Evolutionary conservation across 108 stramenopile species (phyloP), one percentile per base, ranked within the genome.

Genomic region (Skeletonema costatum): DNA sequence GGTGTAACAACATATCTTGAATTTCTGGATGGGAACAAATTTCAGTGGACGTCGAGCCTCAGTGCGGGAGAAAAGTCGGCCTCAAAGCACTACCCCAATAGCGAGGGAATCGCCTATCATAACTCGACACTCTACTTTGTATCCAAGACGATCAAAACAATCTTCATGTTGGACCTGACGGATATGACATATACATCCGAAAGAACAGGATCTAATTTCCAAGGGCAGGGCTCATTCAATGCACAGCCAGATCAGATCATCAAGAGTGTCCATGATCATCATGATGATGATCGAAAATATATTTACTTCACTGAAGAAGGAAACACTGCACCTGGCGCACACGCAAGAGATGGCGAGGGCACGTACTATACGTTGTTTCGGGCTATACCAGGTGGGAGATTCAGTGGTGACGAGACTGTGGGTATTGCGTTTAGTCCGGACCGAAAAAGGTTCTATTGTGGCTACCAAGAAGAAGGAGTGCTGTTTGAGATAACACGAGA

Each of bases 371-470:
- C 81, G 10, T 75, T 86, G 36, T 36, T 46, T 46, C 64, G 73
- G 11, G 75, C 59, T 25, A 19, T 58, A 29, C 10, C 19, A 12
- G 42, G 30, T n/a, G 46, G 56, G 16, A 35, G 11, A 2, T 61
- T 33, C 14, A 39, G 17, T 1, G 33, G 14, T 39, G 70, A 71
- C 38, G 90, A 91, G 60, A 91, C 87, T 29, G 81, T 87, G 21
- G 90, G 90, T 9, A 44, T 91, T 13, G 80, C 88, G 9, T 86
- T 88, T 58, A 84, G 78, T 36, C 86, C 90, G 1, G 76, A 88
- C 67, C 77, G 81, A 31, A 75, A 60, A 38, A 62, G 32, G 11
- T 46, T 72, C 35, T 72, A 72, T 36, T 32, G 59, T 48, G 60
- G 56, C 7, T 63, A 59, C 21, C 71, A 72, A 41, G 71, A 70